A percentile compares a stretch with the other conserved stretches of the same genome.
Conservation (phyloP, 2,329 filamentous ascomycete genomes). For the Claviceps digitariae region DNA sequence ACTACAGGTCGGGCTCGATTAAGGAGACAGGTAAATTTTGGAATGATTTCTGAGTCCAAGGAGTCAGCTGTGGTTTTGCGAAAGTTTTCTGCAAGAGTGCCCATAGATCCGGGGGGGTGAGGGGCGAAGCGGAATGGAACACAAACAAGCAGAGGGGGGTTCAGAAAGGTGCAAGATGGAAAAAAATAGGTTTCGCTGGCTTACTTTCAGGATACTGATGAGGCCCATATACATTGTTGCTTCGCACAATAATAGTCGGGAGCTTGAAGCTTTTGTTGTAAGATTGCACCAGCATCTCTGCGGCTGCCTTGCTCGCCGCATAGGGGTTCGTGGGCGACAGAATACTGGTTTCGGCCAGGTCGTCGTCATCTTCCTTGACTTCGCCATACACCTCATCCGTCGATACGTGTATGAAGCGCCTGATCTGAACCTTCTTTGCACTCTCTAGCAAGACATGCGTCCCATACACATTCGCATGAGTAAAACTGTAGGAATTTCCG, state of each 20-base stretch:
- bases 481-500: slow-evolving; percentile 70
- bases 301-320: slow-evolving; percentile 66
- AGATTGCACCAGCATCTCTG: slow-evolving; percentile 78
- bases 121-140: no score
- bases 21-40: slow-evolving; percentile 65
- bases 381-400: slow-evolving; percentile 82
- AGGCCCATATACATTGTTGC: slow-evolving; percentile 77
- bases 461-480: slow-evolving; percentile 68
- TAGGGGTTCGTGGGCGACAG: slow-evolving; percentile 73
- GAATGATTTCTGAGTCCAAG: slow-evolving; percentile 54
- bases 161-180: background rate
- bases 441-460: slow-evolving; percentile 74
- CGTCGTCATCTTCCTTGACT: slow-evolving; percentile 56
- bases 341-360: slow-evolving; percentile 59
- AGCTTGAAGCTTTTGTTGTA: slow-evolving; percentile 74
- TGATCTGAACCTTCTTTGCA: slow-evolving; percentile 56
- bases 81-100: no score
- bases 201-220: slow-evolving; percentile 74
- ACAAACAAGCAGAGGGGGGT: no score
- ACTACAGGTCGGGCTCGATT: slow-evolving; percentile 53
- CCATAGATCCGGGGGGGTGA: no score
- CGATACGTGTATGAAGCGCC: slow-evolving; percentile 67
- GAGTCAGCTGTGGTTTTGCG: background rate
- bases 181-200: slow-evolving; percentile 15
- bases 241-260: slow-evolving; percentile 64